These are phyloP conservation scores for Sordaria brevicollis DNA, from an alignment of 495 filamentous ascomycete species.

Conservation along the genomic window DNA sequence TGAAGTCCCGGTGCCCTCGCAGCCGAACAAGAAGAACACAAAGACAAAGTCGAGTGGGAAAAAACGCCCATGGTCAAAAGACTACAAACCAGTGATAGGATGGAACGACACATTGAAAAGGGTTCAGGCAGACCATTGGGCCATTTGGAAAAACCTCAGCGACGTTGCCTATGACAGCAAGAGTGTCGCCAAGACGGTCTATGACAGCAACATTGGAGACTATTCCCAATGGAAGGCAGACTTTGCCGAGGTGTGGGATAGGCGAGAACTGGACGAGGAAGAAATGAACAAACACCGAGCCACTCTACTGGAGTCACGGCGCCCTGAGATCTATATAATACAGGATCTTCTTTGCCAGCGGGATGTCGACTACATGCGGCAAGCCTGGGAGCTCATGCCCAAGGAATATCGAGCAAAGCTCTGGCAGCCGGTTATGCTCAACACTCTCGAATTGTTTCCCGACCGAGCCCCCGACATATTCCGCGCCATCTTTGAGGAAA, in stretches of 20 bases:
- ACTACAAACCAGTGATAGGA: neutral
- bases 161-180: neutral
- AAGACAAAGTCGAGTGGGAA: neutral
- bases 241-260: neutral
- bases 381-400: neutral
- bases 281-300: neutral
- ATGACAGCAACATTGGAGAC: neutral
- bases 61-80: neutral
- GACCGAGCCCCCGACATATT: slow-evolving; percentile 37
- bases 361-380: neutral
- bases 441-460: slow-evolving; percentile 38
- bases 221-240: neutral
- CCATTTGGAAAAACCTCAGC: neutral
- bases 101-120: neutral
- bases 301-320: neutral
- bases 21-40: neutral
- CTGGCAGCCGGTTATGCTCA: slow-evolving; percentile 46
- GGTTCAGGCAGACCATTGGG: neutral
- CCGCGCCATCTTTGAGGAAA: slow-evolving; percentile 31
- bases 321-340: neutral
- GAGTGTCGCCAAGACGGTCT: neutral
- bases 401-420: neutral
- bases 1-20: neutral
- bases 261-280: neutral
- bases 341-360: neutral